These are phyloP conservation scores for Rhodotorula sp. DNA, from an alignment of 1,284 basidiomycete species.

Conservation along the genomic window DNA sequence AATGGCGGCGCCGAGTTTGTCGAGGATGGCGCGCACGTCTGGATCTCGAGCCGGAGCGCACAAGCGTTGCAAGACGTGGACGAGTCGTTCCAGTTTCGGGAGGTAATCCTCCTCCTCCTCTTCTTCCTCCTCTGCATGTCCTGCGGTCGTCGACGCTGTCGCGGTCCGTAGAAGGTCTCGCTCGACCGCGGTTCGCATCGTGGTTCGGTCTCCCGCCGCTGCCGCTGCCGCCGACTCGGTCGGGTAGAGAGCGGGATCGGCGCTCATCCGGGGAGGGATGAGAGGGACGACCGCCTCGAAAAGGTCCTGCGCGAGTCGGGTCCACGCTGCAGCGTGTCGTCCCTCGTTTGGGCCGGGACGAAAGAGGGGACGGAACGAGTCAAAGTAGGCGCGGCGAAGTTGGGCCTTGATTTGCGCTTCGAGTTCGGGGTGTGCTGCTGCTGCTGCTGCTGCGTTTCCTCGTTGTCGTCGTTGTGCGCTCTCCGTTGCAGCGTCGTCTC, in stretches of 20 bases:
- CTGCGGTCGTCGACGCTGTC: background rate
- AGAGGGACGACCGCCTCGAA: background rate
- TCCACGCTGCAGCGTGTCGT: background rate
- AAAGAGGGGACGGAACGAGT: slow-evolving; percentile 58
- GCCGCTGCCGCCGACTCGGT: background rate
- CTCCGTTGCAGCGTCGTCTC: no score
- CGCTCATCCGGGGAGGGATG: slow-evolving; percentile 7
- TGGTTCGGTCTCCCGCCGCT: background rate
- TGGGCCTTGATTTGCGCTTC: slow-evolving; percentile 57
- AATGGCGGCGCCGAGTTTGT: slow-evolving; percentile 48
- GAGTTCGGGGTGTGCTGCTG: no score
- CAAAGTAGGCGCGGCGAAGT: slow-evolving; percentile 62
- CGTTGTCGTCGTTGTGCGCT: no score
- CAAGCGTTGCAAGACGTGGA: slow-evolving; percentile 57
- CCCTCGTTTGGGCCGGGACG: background rate
- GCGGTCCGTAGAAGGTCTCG: background rate
- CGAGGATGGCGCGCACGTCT: slow-evolving; percentile 55
- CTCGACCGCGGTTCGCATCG: background rate
- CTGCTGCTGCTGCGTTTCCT: no score
- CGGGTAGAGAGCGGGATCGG: background rate
- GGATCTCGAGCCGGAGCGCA: slow-evolving; percentile 66
- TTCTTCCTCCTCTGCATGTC: background rate
- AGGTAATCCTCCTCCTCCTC: background rate
- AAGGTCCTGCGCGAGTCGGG: slow-evolving; percentile 1
- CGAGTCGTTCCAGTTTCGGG: slow-evolving; percentile 37